phyloP scores from a whole-genome alignment of 176 grass and related monocot genomes.

The Rhynchospora pubera region DNA sequence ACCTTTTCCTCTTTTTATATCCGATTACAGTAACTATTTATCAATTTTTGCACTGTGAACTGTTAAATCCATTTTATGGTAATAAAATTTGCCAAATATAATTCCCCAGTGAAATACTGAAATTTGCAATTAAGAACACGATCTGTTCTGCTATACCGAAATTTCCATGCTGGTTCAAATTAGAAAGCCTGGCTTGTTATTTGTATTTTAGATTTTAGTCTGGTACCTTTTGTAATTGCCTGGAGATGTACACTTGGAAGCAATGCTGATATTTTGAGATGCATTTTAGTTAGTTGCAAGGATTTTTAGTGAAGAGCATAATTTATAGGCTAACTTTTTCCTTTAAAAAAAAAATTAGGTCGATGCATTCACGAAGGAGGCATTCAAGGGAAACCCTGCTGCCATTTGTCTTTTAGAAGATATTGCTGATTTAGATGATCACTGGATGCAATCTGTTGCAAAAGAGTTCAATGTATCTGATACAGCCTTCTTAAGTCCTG shows the following conservation, averaged over 20 bases:
- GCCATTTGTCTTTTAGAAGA: constrained; percentile 53
- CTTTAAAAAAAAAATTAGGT: constrained; percentile 26
- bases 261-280: too few relatives aligned
- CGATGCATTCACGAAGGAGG: constrained; percentile 46
- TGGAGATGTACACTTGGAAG: too few relatives aligned
- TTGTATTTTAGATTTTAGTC: not conserved
- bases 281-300: not conserved
- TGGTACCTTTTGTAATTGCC: too few relatives aligned
- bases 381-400: constrained; percentile 66
- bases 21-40: not conserved
- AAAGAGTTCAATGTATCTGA: constrained; percentile 53
- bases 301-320: not conserved
- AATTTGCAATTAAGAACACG: too few relatives aligned
- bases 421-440: constrained; percentile 24
- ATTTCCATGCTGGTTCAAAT: not conserved
- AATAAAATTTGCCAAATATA: too few relatives aligned
- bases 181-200: not conserved
- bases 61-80: too few relatives aligned
- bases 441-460: constrained; percentile 67
- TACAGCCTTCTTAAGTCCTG: constrained; percentile 42
- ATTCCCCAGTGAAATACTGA: too few relatives aligned
- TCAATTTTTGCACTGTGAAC: not conserved
- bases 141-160: too few relatives aligned
- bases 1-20: not conserved
- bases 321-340: not conserved